Evolutionary conservation across 208 protist genomes (phyloP).

Genomic region (Polymyxa betae): DNA sequence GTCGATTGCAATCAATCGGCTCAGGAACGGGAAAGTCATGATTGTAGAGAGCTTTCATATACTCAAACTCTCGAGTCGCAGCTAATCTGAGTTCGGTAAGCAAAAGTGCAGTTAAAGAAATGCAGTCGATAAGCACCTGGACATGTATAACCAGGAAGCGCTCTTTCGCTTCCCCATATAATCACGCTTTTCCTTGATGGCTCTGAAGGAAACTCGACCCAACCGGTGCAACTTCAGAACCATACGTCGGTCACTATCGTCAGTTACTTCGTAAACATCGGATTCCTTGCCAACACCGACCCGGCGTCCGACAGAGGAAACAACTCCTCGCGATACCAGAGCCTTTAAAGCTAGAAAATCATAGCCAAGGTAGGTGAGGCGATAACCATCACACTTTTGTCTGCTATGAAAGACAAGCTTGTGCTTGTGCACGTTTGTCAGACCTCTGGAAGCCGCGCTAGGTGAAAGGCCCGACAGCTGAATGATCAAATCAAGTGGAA

Average conservation of each 20-base stretch:
- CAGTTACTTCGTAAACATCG: conserved; percentile 88
- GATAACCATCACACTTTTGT: conserved; percentile 89
- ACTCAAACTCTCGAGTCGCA: conserved; percentile 95
- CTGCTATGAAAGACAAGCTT: conserved; percentile 73
- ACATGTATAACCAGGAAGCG: conserved; percentile 97
- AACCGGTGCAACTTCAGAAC: conserved; percentile 81
- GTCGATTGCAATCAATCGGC: conserved; percentile 95
- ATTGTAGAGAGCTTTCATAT: conserved; percentile 94
- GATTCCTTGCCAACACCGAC: conserved; percentile 99
- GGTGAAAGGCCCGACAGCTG: conserved; percentile 89
- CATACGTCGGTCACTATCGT: conserved; percentile 75
- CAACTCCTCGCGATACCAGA: conserved; percentile 84
- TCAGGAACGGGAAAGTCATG: conserved; percentile 92
- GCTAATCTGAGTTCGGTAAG: too few species aligned
- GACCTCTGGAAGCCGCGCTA: conserved; percentile 86
- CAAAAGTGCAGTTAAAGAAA: too few species aligned
- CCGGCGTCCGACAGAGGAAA: conserved; percentile 87
- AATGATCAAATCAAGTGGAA: conserved; percentile 88
- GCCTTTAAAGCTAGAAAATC: conserved; percentile 96
- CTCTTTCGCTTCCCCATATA: conserved; percentile 87
- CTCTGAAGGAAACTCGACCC: conserved; percentile 95
- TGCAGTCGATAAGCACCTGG: too few species aligned
- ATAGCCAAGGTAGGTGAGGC: conserved; percentile 96
- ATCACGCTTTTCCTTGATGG: conserved; percentile 92
- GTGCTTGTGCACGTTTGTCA: conserved; percentile 66